phyloP scores from a whole-genome alignment of 305 asterid genomes.

The Solanum hybrid region DNA sequence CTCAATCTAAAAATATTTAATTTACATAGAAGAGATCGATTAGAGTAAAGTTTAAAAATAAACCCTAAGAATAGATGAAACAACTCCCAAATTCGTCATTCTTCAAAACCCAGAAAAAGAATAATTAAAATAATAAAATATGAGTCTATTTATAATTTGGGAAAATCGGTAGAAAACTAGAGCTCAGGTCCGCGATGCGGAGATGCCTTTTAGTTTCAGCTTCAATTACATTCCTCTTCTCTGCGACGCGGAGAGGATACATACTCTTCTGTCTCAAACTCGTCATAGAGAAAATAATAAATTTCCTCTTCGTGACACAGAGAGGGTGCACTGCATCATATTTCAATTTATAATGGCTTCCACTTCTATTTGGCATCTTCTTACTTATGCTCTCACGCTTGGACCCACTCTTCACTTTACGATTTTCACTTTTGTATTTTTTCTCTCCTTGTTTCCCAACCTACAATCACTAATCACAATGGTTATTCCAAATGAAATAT shows the following conservation, averaged over 20 bases:
- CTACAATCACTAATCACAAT: neutral
- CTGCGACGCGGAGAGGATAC: neutral
- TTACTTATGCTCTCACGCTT: neutral
- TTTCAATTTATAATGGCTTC: neutral
- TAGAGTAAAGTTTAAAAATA: neutral
- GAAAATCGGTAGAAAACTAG: neutral
- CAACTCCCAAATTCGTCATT: neutral
- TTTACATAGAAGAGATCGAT: neutral
- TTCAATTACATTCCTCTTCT: neutral
- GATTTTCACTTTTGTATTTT: neutral
- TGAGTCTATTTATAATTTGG: neutral
- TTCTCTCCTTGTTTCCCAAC: neutral
- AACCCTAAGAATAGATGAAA: neutral
- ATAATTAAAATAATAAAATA: no score
- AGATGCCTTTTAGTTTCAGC: neutral
- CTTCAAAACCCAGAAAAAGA: neutral
- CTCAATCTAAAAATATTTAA: neutral
- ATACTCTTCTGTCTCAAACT: neutral
- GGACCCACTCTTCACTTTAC: neutral
- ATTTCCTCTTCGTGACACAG: neutral
- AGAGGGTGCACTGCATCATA: neutral
- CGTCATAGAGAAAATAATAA: neutral
- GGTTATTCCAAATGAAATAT: neutral
- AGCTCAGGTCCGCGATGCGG: neutral
- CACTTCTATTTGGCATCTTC: no score